A percentile compares a stretch with the other conserved stretches of the same genome.
Evolutionary conservation across 108 stramenopile genomes (phyloP).

Genomic region (Nitzschia putrida): DNA sequence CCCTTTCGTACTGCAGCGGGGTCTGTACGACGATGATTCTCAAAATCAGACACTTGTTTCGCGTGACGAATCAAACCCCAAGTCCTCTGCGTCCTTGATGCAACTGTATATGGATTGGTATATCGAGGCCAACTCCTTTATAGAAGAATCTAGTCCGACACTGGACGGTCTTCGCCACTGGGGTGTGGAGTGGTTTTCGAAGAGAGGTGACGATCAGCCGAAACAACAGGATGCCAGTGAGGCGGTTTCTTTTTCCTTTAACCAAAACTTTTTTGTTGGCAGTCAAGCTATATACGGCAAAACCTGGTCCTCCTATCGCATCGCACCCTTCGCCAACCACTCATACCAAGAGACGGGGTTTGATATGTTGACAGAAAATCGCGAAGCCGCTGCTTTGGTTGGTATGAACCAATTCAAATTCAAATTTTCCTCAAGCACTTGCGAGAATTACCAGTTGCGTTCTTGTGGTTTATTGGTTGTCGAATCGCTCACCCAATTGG

Average conservation of each 20-base stretch:
- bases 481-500: not conserved
- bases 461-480: not conserved
- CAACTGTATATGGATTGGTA: conserved; percentile 4
- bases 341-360: not conserved
- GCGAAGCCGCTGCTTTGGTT: conserved; percentile 1
- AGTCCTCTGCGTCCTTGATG: not conserved
- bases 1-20: conserved; percentile 16
- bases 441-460: not conserved
- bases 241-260: too few relatives aligned
- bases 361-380: conserved; percentile 13
- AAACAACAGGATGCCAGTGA: too few relatives aligned
- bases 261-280: conserved; percentile 8
- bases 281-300: conserved; percentile 7
- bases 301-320: not conserved
- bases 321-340: conserved; percentile 2
- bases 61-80: not conserved
- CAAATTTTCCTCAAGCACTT: not conserved
- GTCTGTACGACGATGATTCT: conserved; percentile 9
- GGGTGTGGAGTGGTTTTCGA: conserved; percentile 13
- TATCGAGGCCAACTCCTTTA: not conserved
- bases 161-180: not conserved
- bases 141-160: not conserved
- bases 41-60: not conserved
- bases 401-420: conserved; percentile 20
- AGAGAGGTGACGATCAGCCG: too few relatives aligned